These are phyloP conservation scores for Thalassiosira mediterranea DNA, from an alignment of 352 stramenopile species.

Conservation along the genomic window DNA sequence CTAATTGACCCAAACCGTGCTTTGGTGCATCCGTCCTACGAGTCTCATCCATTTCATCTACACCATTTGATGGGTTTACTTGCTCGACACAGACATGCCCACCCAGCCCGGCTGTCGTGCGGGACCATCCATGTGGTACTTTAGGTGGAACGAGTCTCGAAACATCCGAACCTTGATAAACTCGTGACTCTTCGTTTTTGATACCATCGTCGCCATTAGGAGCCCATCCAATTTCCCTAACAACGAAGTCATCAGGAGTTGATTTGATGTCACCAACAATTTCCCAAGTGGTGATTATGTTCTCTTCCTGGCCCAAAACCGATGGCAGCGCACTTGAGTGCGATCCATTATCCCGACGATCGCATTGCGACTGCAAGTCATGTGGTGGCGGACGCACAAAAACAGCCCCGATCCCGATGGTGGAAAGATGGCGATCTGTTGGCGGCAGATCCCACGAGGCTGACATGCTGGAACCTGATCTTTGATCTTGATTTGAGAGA, in stretches of 20 bases:
- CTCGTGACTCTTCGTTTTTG: no score
- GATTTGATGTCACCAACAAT: slow-evolving; percentile 74
- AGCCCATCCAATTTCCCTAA: slow-evolving; percentile 68
- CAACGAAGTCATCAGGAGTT: slow-evolving; percentile 74
- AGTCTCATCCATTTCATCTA: no score
- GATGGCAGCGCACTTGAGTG: background rate
- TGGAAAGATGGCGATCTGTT: slow-evolving; percentile 54
- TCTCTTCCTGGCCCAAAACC: background rate
- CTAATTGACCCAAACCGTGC: no score
- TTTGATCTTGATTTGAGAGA: no score
- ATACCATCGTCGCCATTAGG: no score
- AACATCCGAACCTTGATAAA: no score
- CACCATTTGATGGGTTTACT: no score
- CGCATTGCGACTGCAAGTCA: slow-evolving; percentile 9
- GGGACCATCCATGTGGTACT: no score
- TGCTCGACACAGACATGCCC: no score
- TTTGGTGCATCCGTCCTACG: no score
- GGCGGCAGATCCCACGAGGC: slow-evolving; percentile 7
- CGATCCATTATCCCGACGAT: background rate
- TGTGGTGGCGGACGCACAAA: slow-evolving; percentile 51
- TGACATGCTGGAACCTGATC: background rate
- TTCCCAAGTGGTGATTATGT: slow-evolving; percentile 54
- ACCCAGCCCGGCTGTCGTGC: no score
- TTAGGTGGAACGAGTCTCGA: no score
- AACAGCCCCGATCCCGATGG: slow-evolving; percentile 70